These are phyloP conservation scores for Heterobasidion annosum DNA, from an alignment of 1,284 basidiomycete genomes.

Conservation along the genomic window DNA sequence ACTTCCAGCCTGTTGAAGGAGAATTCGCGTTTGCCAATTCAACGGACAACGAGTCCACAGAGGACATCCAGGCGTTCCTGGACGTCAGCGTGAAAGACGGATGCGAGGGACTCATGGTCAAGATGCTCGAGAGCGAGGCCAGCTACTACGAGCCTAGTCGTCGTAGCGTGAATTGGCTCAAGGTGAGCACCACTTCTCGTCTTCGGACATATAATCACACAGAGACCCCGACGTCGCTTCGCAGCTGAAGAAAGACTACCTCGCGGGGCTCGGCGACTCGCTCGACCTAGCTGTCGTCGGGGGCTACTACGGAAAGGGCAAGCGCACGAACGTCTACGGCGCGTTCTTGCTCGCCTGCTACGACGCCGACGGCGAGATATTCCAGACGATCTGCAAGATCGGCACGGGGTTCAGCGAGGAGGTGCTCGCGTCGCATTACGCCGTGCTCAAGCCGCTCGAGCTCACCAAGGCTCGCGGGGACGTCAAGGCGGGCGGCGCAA, in stretches of 20 bases:
- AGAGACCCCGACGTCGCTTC: not conserved
- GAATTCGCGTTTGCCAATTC: slow-evolving; percentile 93
- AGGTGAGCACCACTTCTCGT: slow-evolving; percentile 41
- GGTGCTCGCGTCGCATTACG: slow-evolving; percentile 74
- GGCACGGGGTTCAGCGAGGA: slow-evolving; percentile 98
- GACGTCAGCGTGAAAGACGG: slow-evolving; percentile 97
- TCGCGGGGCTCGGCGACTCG: slow-evolving; percentile 96
- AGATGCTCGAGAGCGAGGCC: slow-evolving; percentile 89
- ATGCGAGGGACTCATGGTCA: slow-evolving; percentile 99
- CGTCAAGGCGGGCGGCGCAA: slow-evolving; percentile 81
- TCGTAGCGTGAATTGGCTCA: slow-evolving; percentile 96
- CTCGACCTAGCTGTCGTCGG: slow-evolving; percentile 96
- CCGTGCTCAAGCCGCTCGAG: slow-evolving; percentile 77
- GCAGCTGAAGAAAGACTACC: slow-evolving; percentile 95
- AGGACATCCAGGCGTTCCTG: slow-evolving; percentile 92
- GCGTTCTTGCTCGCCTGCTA: slow-evolving; percentile 95
- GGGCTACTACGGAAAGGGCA: slow-evolving; percentile 95
- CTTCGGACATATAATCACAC: not conserved
- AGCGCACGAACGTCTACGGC: slow-evolving; percentile 93
- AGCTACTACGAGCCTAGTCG: slow-evolving; percentile 95
- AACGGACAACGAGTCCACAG: slow-evolving; percentile 83
- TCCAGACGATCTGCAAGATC: slow-evolving; percentile 97
- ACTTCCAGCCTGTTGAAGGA: slow-evolving; percentile 78
- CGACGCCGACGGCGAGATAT: slow-evolving; percentile 85
- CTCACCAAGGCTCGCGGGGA: slow-evolving; percentile 61